These are phyloP conservation scores for Nephelium lappaceum DNA, from an alignment of 345 rosid genomes.

Conservation along the genomic window DNA sequence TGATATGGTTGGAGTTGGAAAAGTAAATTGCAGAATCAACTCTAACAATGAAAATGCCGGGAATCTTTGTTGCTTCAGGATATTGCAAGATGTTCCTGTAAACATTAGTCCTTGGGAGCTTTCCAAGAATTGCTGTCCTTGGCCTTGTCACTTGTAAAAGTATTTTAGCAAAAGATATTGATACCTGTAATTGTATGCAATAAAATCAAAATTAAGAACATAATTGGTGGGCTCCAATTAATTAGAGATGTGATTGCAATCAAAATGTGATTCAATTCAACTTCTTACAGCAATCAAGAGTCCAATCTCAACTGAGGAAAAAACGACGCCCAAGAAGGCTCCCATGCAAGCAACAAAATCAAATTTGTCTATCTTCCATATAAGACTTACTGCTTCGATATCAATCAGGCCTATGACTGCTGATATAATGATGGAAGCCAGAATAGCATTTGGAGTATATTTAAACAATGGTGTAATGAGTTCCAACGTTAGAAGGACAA, in stretches of 20 bases:
- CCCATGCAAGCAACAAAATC: slow-evolving; percentile 95
- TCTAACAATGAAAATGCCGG: slow-evolving; percentile 70
- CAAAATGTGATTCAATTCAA: slow-evolving; percentile 23
- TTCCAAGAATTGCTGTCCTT: slow-evolving; percentile 75
- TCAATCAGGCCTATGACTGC: slow-evolving; percentile 73
- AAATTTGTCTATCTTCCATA: slow-evolving; percentile 82
- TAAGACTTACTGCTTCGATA: slow-evolving; percentile 58
- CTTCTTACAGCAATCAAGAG: slow-evolving; percentile 81
- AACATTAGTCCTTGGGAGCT: slow-evolving; percentile 62
- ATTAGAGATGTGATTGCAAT: too few relatives aligned
- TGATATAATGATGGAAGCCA: slow-evolving; percentile 76
- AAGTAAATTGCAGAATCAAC: slow-evolving; percentile 89
- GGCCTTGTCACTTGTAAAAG: slow-evolving; percentile 90
- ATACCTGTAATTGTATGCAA: slow-evolving; percentile 44
- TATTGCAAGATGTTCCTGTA: slow-evolving; percentile 72
- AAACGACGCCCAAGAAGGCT: slow-evolving; percentile 91
- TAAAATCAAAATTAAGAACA: background rate
- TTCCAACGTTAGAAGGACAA: slow-evolving; percentile 70
- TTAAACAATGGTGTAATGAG: slow-evolving; percentile 89
- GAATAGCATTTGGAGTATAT: slow-evolving; percentile 94
- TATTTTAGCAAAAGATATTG: slow-evolving; percentile 79
- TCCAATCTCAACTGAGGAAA: slow-evolving; percentile 80
- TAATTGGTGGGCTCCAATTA: too few relatives aligned
- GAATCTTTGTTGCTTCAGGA: slow-evolving; percentile 69
- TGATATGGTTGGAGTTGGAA: slow-evolving; percentile 78